Conservation (phyloP, 177 flowering plant genomes). For the Vitis hybrid region DNA sequence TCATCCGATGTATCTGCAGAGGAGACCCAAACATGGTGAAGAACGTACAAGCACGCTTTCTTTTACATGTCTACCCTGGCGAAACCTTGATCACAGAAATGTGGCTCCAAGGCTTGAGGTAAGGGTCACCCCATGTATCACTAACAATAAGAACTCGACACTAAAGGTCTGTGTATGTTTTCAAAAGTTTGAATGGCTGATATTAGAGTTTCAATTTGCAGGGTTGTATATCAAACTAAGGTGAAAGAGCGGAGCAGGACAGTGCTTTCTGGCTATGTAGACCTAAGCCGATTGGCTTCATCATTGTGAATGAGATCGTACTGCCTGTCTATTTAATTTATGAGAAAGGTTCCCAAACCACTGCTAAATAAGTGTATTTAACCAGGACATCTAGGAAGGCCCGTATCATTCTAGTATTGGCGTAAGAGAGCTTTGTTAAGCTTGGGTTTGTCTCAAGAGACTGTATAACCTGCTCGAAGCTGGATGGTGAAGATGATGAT, state of each 20-base stretch:
- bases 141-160: background rate
- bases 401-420: too few relatives aligned
- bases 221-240: constrained; percentile 76
- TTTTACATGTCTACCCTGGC: constrained; percentile 89
- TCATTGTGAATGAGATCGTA: constrained; percentile 31
- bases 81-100: constrained; percentile 89
- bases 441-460: constrained; percentile 25
- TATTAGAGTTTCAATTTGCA: constrained; percentile 36
- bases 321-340: too few relatives aligned
- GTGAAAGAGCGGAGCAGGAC: constrained; percentile 78
- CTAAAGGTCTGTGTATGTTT: too few relatives aligned
- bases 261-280: constrained; percentile 79
- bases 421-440: too few relatives aligned
- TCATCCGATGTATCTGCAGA: constrained; percentile 63
- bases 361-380: too few relatives aligned
- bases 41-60: constrained; percentile 72
- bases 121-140: background rate
- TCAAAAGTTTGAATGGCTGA: background rate
- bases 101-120: constrained; percentile 94
- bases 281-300: constrained; percentile 49
- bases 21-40: constrained; percentile 72
- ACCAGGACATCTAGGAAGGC: too few relatives aligned
- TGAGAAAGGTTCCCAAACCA: too few relatives aligned
- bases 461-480: too few relatives aligned
- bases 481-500: too few relatives aligned